These are phyloP conservation scores for Kentomonas sorsogonicus DNA, from an alignment of 208 protist species.

Conservation along the genomic window DNA sequence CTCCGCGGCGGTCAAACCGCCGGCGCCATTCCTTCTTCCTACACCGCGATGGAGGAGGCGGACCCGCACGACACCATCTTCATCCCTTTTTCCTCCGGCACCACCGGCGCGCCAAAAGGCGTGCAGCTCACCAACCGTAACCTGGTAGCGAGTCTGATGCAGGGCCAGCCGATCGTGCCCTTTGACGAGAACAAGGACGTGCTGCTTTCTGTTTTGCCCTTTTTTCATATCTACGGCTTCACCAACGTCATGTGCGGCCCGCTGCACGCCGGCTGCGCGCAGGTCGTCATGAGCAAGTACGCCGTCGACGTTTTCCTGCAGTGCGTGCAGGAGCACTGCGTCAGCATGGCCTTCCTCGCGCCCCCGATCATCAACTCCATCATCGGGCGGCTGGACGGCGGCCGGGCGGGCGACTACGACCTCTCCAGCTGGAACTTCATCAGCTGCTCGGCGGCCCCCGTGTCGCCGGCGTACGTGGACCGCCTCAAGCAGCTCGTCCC, in stretches of 20 bases:
- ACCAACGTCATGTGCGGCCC: conserved; percentile 27
- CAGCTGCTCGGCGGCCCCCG: conserved; percentile 54
- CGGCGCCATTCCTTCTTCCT: too few relatives aligned
- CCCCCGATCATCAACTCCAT: conserved; percentile 71
- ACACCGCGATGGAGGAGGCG: background rate
- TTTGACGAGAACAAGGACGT: conserved; percentile 8
- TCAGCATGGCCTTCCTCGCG: conserved; percentile 45
- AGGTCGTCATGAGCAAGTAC: conserved; percentile 57
- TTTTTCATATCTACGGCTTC: conserved; percentile 84
- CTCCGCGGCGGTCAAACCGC: too few relatives aligned
- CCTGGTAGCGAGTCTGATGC: conserved; percentile 14
- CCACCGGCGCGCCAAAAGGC: conserved; percentile 43
- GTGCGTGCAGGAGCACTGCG: conserved; percentile 36
- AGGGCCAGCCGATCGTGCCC: conserved; percentile 4
- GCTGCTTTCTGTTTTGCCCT: conserved; percentile 49
- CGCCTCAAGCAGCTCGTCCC: conserved; percentile 12
- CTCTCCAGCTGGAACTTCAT: conserved; percentile 20
- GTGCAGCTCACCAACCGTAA: conserved; percentile 25
- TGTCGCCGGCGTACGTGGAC: conserved; percentile 24
- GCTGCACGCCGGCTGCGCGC: conserved; percentile 19
- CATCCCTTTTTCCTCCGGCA: conserved; percentile 23
- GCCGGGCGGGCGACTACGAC: conserved; percentile 28
- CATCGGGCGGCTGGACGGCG: conserved; percentile 44
- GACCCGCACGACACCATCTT: conserved; percentile 18
- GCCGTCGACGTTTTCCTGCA: conserved; percentile 32